phyloP scores from a whole-genome alignment of 192 early-diverging fungal genomes.

The Backusella macrospora region DNA sequence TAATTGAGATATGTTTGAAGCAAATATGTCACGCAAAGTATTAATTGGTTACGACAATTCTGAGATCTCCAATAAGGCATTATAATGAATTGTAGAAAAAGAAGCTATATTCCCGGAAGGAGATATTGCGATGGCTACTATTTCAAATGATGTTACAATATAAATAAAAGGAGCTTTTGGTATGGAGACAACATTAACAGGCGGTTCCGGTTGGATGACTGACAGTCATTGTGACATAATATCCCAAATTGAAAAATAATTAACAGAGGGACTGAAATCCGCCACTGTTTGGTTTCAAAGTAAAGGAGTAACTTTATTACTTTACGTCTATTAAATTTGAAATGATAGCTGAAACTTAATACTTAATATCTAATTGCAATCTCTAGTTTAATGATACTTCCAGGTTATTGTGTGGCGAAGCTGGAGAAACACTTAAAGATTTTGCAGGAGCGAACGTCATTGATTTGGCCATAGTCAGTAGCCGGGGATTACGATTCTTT shows the following conservation, averaged over 20 bases:
- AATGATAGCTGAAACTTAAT: background rate
- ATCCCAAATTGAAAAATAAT: conserved; percentile 24
- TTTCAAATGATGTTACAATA: conserved; percentile 26
- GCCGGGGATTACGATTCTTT: conserved; percentile 27
- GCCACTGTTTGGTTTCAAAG: conserved; percentile 13
- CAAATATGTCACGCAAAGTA: conserved; percentile 15
- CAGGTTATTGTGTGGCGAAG: conserved; percentile 20
- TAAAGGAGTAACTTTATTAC: conserved; percentile 23
- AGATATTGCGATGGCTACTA: conserved; percentile 10
- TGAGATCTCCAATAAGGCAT: conserved; percentile 3
- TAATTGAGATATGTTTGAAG: background rate
- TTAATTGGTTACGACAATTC: conserved; percentile 30
- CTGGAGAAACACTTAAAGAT: conserved; percentile 17
- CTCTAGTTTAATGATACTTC: conserved; percentile 16
- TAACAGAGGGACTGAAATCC: conserved; percentile 11
- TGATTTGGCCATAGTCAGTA: conserved; percentile 29
- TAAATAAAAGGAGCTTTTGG: conserved; percentile 24
- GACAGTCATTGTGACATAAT: conserved; percentile 16
- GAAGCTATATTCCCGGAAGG: conserved; percentile 22
- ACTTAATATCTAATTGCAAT: background rate
- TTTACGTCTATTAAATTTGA: background rate
- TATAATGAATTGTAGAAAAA: conserved; percentile 25
- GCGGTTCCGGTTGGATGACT: conserved; percentile 18
- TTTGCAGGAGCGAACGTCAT: conserved; percentile 22
- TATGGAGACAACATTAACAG: conserved; percentile 8